Evolutionary conservation across 352 stramenopile species (phyloP).

Genomic region (Phytophthora niederhauseri): DNA sequence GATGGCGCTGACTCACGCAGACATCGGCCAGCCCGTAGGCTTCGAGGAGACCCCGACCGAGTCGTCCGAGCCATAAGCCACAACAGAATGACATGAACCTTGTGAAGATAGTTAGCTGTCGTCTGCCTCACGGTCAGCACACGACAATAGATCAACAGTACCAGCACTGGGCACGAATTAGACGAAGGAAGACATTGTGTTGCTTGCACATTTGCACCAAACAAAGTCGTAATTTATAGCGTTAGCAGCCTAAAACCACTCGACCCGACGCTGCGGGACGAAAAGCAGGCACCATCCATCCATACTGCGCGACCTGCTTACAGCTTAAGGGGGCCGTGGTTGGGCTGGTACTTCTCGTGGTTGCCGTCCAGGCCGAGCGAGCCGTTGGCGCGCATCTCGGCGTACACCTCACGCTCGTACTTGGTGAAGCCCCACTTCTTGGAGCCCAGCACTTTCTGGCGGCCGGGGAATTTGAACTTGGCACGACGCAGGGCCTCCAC

Average conservation of each 20-base stretch:
- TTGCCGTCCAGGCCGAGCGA: slow-evolving; percentile 96
- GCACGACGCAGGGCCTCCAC: slow-evolving; percentile 98
- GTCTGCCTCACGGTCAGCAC: not conserved
- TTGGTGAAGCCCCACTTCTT: slow-evolving; percentile 99
- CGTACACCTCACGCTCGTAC: slow-evolving; percentile 98
- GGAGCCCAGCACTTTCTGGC: slow-evolving; percentile 99
- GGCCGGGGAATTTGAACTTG: slow-evolving; percentile 99
- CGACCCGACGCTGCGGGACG: not conserved
- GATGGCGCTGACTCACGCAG: slow-evolving; percentile 82
- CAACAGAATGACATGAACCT: not conserved
- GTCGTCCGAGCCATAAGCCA: slow-evolving; percentile 3
- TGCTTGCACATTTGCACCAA: slow-evolving; percentile 30
- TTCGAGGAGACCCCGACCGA: slow-evolving; percentile 47
- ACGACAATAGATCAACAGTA: slow-evolving; percentile 7
- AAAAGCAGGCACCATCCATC: slow-evolving; percentile 27
- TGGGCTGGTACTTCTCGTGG: slow-evolving; percentile 97
- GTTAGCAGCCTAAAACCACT: slow-evolving; percentile 37
- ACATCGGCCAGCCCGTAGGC: slow-evolving; percentile 63
- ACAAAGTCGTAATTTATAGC: slow-evolving; percentile 55
- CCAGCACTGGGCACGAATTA: not conserved
- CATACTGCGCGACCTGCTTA: slow-evolving; percentile 41
- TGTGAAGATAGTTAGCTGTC: not conserved
- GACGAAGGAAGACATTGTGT: slow-evolving; percentile 9
- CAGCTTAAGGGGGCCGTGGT: slow-evolving; percentile 79
- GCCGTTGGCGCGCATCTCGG: slow-evolving; percentile 94